Base-by-base conservation (phyloP, 2,329 filamentous ascomycete species). In the Penicillium brevicompactum region DNA sequence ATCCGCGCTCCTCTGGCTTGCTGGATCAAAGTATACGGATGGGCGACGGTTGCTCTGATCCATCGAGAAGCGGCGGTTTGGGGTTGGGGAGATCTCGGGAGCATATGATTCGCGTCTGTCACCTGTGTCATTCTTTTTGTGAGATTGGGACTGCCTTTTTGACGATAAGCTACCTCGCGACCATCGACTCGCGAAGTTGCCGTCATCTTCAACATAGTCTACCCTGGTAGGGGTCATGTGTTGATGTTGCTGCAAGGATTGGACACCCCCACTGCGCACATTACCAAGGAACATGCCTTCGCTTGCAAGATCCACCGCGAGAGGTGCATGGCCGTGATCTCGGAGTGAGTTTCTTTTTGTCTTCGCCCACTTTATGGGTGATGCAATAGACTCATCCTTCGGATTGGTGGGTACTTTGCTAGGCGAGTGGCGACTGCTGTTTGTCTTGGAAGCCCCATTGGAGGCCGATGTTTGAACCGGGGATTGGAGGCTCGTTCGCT, bases 141-240 rank as follows among this genome's bases (percentile, higher is more conserved):
- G 10, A n/a, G n/a, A 18, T 8, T 31, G 47, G 21, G 41, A 14
- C 13, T 37, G 47, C 37, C 27, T 40, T 8, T 18, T 38, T 14
- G 31, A 13, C 13, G 47, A 53, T 7, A 34, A 40, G 32, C 46
- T 51, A n/a, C 5, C 18, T 11, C 30, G 50, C 3, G 41, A 27
- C 52, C 52, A 54, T 41, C 46, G 41, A 32, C 47, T 22, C n/a
- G 45, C 11, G 13, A 54, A 46, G 2, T 27, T 41, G 11, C 37
- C 51, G 5, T 49, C 51, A 22, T 55, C 52, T 41, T 51, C 52
- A 21, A 55, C 16, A 46, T 55, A 55, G 14, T 41, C 46, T 9
- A 45, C 43, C 11, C 4, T 30, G 9, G 21, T 22, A 21, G 48
- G 32, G 5, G 9, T 37, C 10, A 27, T 14, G 3, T 31, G 40